phyloP scores from a whole-genome alignment of 192 early-diverging fungal genomes.

The Umbelopsis sp. region DNA sequence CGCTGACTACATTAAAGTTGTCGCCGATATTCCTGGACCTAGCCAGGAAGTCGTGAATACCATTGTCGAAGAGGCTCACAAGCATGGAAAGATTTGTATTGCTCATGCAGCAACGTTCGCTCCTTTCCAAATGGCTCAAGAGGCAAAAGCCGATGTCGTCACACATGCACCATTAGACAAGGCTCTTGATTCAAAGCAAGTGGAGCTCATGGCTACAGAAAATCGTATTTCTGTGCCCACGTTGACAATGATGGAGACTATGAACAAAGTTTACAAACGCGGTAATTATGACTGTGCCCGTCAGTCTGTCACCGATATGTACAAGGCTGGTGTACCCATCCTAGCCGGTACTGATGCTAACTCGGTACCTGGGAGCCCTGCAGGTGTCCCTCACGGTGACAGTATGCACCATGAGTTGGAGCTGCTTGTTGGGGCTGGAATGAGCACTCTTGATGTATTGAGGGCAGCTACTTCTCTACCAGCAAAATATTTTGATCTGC shows the following conservation, averaged over 20 bases:
- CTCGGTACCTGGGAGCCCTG: background rate
- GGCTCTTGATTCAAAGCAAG: background rate
- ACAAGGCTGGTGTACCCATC: background rate
- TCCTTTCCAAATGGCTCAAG: conserved; percentile 12
- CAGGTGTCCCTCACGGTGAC: background rate
- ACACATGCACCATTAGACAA: conserved; percentile 3
- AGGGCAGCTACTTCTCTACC: conserved; percentile 15
- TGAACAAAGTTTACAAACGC: background rate
- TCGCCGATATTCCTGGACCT: conserved; percentile 10
- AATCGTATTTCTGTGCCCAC: background rate
- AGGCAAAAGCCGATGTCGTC: conserved; percentile 5
- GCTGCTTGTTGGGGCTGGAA: conserved; percentile 3
- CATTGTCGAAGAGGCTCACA: background rate
- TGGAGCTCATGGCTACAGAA: conserved; percentile 2
- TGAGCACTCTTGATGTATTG: conserved; percentile 2
- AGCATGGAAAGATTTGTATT: background rate
- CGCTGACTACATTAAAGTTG: conserved; percentile 16
- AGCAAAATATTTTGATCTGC: conserved; percentile 12
- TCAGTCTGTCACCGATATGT: conserved; percentile 11
- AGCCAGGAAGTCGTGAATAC: background rate
- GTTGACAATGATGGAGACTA: conserved; percentile 12
- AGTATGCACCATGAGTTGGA: conserved; percentile 15
- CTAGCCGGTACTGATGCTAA: conserved; percentile 14
- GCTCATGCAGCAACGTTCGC: conserved; percentile 1
- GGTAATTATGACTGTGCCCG: background rate